These are phyloP conservation scores for Cercospora sp. DNA, from an alignment of 2,329 filamentous ascomycete species.

Conservation along the genomic window DNA sequence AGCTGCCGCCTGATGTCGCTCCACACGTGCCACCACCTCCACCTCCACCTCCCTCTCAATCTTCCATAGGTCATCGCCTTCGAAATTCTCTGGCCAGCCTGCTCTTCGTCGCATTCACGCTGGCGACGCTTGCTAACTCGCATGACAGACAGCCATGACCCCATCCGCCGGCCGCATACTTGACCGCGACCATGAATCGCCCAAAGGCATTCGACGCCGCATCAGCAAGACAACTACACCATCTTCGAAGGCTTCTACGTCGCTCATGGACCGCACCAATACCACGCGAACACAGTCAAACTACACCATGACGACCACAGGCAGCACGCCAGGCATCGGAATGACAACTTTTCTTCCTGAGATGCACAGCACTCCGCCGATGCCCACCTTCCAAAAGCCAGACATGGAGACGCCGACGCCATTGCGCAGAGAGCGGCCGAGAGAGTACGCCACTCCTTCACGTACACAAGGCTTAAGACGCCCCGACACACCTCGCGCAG, in stretches of 20 bases:
- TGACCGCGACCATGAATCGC: slow-evolving; percentile 21
- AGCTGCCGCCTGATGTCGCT: not conserved
- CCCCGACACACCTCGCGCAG: not conserved
- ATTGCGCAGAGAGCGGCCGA: slow-evolving; percentile 4
- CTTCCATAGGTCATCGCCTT: slow-evolving; percentile 1
- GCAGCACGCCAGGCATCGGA: slow-evolving; percentile 10
- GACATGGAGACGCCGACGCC: slow-evolving; percentile 18
- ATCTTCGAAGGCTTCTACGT: slow-evolving; percentile 16
- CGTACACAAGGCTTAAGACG: not conserved
- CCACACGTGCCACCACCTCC: not conserved
- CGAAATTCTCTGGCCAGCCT: slow-evolving; percentile 21
- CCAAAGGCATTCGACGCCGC: slow-evolving; percentile 22
- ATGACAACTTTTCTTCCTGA: slow-evolving; percentile 32
- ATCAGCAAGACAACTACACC: slow-evolving; percentile 22
- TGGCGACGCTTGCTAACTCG: slow-evolving; percentile 4
- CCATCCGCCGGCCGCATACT: slow-evolving; percentile 19
- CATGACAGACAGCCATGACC: slow-evolving; percentile 23
- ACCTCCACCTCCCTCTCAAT: not conserved
- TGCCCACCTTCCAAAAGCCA: slow-evolving; percentile 36
- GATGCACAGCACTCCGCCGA: slow-evolving; percentile 34
- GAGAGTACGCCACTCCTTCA: slow-evolving; percentile 18
- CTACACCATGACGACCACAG: slow-evolving; percentile 23
- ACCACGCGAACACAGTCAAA: slow-evolving; percentile 19
- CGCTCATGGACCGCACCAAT: slow-evolving; percentile 29
- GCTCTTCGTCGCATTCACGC: slow-evolving; percentile 7